A percentile compares a stretch with the other conserved stretches of the same genome.
Conservation (phyloP, 2,329 filamentous ascomycete genomes). For the Colletotrichum tamarilloi region DNA sequence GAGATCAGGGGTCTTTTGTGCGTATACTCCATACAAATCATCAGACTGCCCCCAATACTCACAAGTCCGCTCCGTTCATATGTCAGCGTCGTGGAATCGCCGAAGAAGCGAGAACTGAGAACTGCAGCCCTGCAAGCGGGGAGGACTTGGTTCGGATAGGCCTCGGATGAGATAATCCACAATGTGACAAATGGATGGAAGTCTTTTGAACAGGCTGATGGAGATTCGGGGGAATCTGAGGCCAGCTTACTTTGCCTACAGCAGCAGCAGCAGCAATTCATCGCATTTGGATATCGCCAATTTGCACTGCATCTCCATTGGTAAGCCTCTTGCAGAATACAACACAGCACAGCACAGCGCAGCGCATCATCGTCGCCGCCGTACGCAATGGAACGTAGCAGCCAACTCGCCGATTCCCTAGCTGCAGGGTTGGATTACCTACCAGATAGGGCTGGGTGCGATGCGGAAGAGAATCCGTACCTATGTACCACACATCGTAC, state of each 20-base stretch:
- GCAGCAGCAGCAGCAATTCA: not conserved
- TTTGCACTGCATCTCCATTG: conserved; percentile 10
- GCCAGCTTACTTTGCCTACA: not conserved
- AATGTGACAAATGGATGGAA: not conserved
- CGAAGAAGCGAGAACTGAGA: not conserved
- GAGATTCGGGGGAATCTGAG: not conserved
- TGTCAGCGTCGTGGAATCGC: conserved; percentile 18
- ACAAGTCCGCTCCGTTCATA: not conserved
- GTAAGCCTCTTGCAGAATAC: conserved; percentile 9
- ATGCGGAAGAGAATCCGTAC: not conserved
- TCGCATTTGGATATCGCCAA: not conserved
- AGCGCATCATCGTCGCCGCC: not conserved
- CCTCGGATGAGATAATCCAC: not conserved
- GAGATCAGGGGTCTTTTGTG: not conserved
- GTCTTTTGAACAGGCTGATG: not conserved
- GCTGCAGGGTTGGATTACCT: conserved; percentile 21
- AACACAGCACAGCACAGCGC: not conserved
- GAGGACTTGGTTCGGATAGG: not conserved
- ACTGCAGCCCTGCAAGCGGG: conserved; percentile 27
- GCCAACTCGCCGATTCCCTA: conserved; percentile 1
- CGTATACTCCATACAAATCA: not conserved
- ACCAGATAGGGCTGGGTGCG: conserved; percentile 22
- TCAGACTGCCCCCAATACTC: not conserved
- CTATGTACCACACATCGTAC: no score
- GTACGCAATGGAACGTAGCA: conserved; percentile 28